phyloP scores from a whole-genome alignment of 2,329 filamentous ascomycete species.

The Scortechinia acanthostroma region DNA sequence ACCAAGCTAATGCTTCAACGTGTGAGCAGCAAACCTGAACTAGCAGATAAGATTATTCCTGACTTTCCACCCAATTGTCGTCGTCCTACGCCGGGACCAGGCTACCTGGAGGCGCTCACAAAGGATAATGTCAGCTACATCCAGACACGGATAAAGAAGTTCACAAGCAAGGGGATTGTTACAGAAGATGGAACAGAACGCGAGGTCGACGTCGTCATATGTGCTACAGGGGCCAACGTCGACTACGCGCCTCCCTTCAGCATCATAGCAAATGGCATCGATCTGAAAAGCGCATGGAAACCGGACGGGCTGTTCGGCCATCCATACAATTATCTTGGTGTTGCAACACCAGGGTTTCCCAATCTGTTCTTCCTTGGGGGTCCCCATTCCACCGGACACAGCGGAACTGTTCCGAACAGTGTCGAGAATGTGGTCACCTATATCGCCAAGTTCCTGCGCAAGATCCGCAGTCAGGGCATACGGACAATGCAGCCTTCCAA shows the following conservation, averaged over 20 bases:
- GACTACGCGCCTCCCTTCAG: conserved; percentile 52
- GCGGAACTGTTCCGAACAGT: conserved; percentile 60
- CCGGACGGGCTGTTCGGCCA: conserved; percentile 46
- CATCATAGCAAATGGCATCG: conserved; percentile 42
- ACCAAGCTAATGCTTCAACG: conserved; percentile 43
- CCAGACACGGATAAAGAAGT: conserved; percentile 42
- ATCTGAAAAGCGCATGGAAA: conserved; percentile 48
- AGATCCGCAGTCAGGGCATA: conserved; percentile 59
- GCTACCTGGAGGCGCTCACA: conserved; percentile 58
- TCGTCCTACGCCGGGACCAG: conserved; percentile 57
- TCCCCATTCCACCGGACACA: conserved; percentile 47
- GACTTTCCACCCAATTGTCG: conserved; percentile 60
- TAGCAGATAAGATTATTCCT: conserved; percentile 47
- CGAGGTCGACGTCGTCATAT: conserved; percentile 59
- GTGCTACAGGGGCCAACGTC: conserved; percentile 60
- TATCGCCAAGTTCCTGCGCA: conserved; percentile 61
- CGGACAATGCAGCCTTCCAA: conserved; percentile 47
- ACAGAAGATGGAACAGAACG: conserved; percentile 46
- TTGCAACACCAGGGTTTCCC: conserved; percentile 57
- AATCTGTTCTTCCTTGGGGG: conserved; percentile 62
- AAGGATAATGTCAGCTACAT: conserved; percentile 58
- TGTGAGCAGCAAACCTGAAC: conserved; percentile 41
- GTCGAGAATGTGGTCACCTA: conserved; percentile 62
- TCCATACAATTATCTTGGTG: conserved; percentile 61
- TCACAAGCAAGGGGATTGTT: conserved; percentile 52